A percentile compares a stretch with the other conserved stretches of the same genome.
Conservation (phyloP, 352 stramenopile species). For the Nothophytophthora sp. region DNA sequence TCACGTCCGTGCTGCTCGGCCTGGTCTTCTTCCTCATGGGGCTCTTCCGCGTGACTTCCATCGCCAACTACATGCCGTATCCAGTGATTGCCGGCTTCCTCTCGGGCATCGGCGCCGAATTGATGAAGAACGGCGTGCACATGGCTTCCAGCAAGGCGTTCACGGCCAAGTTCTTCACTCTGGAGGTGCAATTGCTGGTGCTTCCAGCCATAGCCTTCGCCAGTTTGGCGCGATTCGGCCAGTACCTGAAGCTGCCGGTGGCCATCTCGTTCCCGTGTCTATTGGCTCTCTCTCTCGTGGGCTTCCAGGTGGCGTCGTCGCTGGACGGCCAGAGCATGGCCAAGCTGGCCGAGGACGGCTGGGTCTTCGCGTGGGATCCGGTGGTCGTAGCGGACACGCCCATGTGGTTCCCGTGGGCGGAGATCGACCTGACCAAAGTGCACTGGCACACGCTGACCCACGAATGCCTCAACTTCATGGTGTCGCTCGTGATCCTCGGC, state of each 20-base stretch:
- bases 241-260: conserved; percentile 64
- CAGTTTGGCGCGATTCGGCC: conserved; percentile 45
- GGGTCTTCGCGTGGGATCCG: conserved; percentile 72
- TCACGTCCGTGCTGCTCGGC: conserved; percentile 67
- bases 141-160: conserved; percentile 68
- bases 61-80: conserved; percentile 87
- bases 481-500: conserved; percentile 75
- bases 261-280: conserved; percentile 76
- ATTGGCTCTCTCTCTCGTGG: conserved; percentile 53
- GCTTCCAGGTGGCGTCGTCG: conserved; percentile 54
- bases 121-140: conserved; percentile 83
- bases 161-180: conserved; percentile 54
- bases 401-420: conserved; percentile 77
- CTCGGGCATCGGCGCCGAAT: conserved; percentile 72
- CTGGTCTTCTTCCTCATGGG: conserved; percentile 73
- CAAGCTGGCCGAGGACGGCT: conserved; percentile 28
- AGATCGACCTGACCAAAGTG: conserved; percentile 64
- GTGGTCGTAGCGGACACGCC: conserved; percentile 64
- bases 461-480: conserved; percentile 62
- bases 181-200: conserved; percentile 53
- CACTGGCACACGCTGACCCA: conserved; percentile 58
- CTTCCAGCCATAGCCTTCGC: conserved; percentile 68
- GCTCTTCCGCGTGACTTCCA: conserved; percentile 66
- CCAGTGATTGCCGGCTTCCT: conserved; percentile 84
- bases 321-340: conserved; percentile 39